Evolutionary conservation across 129 eudicot genomes (phyloP).

Genomic region (Saposhnikovia divaricata): DNA sequence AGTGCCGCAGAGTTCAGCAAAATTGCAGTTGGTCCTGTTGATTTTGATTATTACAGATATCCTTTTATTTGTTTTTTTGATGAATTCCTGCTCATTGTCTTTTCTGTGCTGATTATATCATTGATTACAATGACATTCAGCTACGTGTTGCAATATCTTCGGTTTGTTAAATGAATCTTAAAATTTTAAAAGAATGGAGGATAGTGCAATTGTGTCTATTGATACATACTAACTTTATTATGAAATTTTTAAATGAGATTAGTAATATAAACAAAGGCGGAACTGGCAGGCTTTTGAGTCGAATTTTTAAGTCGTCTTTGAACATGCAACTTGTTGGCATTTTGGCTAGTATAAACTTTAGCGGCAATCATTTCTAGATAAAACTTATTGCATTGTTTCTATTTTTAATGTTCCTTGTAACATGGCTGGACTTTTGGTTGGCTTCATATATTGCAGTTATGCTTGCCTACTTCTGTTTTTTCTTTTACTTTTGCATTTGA

Average conservation of each 20-base stretch:
- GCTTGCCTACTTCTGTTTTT: background rate
- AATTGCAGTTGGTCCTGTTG: slow-evolving; percentile 61
- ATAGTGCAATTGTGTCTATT: background rate
- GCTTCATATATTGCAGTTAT: background rate
- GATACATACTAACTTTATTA: background rate
- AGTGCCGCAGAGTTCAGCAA: slow-evolving; percentile 92
- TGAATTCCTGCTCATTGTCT: background rate
- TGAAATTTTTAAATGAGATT: background rate
- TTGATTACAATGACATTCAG: background rate
- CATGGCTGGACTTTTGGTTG: background rate
- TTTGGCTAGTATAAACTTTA: background rate
- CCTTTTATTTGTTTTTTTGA: slow-evolving; percentile 35
- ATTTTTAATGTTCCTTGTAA: background rate
- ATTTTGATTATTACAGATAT: slow-evolving; percentile 76
- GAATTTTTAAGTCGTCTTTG: too few relatives aligned
- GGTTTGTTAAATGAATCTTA: background rate
- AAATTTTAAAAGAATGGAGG: background rate
- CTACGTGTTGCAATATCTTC: background rate
- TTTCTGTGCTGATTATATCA: background rate
- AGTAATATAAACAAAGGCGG: background rate
- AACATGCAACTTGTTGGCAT: background rate
- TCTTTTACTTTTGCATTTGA: background rate
- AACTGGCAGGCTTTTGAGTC: background rate
- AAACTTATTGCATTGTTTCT: too few relatives aligned
- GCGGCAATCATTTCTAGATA: background rate